Evolutionary conservation across 495 filamentous ascomycete genomes (phyloP), one percentile per base, ranked within the genome.

Genomic region (Aspergillus ellipticus): DNA sequence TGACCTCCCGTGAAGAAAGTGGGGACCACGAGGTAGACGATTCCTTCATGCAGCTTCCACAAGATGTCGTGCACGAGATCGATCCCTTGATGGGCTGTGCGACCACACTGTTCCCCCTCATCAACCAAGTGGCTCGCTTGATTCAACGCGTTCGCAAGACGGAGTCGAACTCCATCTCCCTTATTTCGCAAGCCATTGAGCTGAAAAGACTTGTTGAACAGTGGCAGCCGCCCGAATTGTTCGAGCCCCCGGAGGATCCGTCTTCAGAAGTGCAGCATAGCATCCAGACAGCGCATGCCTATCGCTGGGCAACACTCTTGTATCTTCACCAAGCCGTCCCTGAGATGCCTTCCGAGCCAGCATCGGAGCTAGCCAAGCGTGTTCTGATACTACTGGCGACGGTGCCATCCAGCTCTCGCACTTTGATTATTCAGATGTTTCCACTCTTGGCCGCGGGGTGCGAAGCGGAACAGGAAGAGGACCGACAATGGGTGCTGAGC

Each of bases 11-110:
- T 19, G 82, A 83, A 51, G 80, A 82, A 4, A 81, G 84, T 17
- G 80, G 83, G 1, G 69, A 72, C 13, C 77, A 76, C 51, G 74
- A 81, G 51, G 73, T 85, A 50, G 82, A 87, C 42, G 61, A 56
- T 51, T 80, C 57, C 43, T 50, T 68, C 50, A 59, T 73, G 63
- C 50, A 70, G 39, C 58, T 70, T 16, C 79, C 79, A 3, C 55
- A 73, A 21, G 66, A 69, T 53, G 69, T 68, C 5, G 72, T 79
- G 42, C 75, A 82, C 22, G 79, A 87, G 49, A 80, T 92, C 21
- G 89, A 92, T 67, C 88, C 88, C 28, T 70, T 91, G 16, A 84
- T 92, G 83, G 89, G 89, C 6, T 88, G 84, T 60, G 88, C 88
- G 19, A 72, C 75, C 13, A 87, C 83, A 0, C 78, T 92, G 0